Percentiles rank a stretch among this genome's conserved stretches.
These are phyloP conservation scores for Chytridiales sp. DNA, from an alignment of 371 early-diverging fungal genomes.

Conservation along the genomic window DNA sequence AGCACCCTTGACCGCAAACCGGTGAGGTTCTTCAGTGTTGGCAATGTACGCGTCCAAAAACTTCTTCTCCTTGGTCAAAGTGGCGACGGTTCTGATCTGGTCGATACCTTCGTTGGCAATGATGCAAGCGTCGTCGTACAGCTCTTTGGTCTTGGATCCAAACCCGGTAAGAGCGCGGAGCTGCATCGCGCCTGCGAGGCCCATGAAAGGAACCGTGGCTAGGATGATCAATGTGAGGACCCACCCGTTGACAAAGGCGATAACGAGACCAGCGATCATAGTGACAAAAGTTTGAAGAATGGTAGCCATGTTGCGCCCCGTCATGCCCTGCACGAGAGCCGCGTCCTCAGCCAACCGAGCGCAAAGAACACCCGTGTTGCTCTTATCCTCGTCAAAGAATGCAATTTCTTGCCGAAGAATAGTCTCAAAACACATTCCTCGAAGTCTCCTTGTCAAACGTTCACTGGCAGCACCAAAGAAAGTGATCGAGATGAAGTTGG, in stretches of 20 bases:
- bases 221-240: conserved; percentile 38
- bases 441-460: conserved; percentile 55
- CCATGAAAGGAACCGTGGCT: conserved; percentile 34
- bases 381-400: conserved; percentile 81
- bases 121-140: conserved; percentile 61
- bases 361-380: conserved; percentile 81
- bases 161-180: conserved; percentile 30
- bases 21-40: conserved; percentile 35
- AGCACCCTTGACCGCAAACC: conserved; percentile 34
- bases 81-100: conserved; percentile 84
- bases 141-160: conserved; percentile 35
- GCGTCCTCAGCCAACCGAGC: conserved; percentile 84
- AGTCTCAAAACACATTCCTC: conserved; percentile 60
- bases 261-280: conserved; percentile 33
- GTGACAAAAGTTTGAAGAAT: conserved; percentile 12
- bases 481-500: conserved; percentile 44
- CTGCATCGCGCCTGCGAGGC: conserved; percentile 32
- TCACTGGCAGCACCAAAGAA: conserved; percentile 37
- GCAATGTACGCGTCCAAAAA: conserved; percentile 30
- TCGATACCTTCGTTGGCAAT: conserved; percentile 82
- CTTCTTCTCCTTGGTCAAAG: conserved; percentile 71
- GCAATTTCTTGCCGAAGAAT: conserved; percentile 85
- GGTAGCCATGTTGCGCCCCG: conserved; percentile 25
- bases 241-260: conserved; percentile 35
- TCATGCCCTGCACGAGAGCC: conserved; percentile 54